phyloP scores from a whole-genome alignment of 2,329 filamentous ascomycete species.

The Blastomyces gilchristii region DNA sequence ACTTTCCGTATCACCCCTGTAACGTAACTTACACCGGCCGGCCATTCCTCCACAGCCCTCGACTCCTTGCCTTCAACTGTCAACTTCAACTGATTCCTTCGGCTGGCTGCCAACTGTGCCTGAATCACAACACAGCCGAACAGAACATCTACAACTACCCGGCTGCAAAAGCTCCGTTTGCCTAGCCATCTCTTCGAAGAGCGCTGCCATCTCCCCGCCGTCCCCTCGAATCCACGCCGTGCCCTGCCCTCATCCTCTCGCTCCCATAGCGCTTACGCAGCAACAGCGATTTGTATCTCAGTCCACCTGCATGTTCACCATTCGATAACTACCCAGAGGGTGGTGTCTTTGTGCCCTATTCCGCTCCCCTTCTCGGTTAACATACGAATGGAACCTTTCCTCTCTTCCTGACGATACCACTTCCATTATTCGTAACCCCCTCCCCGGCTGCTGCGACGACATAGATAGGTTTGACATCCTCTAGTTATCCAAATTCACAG shows the following conservation, averaged over 20 bases:
- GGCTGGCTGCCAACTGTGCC: background rate
- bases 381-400: background rate
- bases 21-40: slow-evolving; percentile 4
- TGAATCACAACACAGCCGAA: background rate
- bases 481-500: background rate
- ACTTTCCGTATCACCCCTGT: background rate
- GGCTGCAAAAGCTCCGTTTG: background rate
- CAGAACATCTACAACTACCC: background rate
- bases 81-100: background rate
- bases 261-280: background rate
- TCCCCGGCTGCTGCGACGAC: background rate
- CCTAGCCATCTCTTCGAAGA: background rate
- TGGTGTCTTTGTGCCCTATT: slow-evolving; percentile 4
- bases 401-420: slow-evolving; percentile 9
- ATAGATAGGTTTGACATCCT: background rate
- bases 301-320: background rate
- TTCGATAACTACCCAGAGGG: slow-evolving; percentile 6
- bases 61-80: background rate
- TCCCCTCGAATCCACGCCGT: background rate
- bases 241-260: background rate
- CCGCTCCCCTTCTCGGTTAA: slow-evolving; percentile 3
- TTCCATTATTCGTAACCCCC: background rate
- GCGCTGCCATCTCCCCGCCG: background rate
- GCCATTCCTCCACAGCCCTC: background rate
- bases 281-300: background rate